These are phyloP conservation scores for Dimargaris cristalligena DNA, from an alignment of 192 early-diverging fungal genomes.

Conservation along the genomic window DNA sequence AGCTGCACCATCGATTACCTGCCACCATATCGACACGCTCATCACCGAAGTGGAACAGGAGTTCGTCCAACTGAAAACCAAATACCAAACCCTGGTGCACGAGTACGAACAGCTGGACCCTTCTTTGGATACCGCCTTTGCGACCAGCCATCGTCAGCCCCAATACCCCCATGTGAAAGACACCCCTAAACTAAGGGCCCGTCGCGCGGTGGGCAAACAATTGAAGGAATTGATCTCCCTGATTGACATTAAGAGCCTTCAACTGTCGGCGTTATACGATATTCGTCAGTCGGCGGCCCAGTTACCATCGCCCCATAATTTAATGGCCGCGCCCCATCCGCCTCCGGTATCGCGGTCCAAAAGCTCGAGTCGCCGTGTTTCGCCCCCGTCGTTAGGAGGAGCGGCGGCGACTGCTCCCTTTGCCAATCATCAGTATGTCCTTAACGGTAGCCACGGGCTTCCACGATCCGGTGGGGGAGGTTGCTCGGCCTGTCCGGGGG, in stretches of 20 bases:
- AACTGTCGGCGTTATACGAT: not conserved
- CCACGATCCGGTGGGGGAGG: not conserved
- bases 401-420: no score
- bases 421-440: no score
- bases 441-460: not conserved
- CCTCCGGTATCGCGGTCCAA: no score
- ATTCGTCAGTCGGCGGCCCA: no score
- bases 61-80: not conserved
- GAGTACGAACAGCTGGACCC: not conserved
- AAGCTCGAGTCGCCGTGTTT: not conserved
- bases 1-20: not conserved
- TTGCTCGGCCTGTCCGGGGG: no score
- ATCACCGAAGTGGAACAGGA: slow-evolving; percentile 3
- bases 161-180: not conserved
- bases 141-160: not conserved
- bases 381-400: no score
- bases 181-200: not conserved
- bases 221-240: slow-evolving; percentile 7
- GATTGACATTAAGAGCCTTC: slow-evolving; percentile 8
- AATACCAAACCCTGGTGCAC: not conserved
- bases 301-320: no score
- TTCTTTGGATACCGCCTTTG: not conserved
- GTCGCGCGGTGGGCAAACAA: not conserved
- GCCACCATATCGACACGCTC: slow-evolving; percentile 6
- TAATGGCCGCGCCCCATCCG: no score